phyloP scores from a whole-genome alignment of 208 protist species.

The Acanthamoeba lenticulata region DNA sequence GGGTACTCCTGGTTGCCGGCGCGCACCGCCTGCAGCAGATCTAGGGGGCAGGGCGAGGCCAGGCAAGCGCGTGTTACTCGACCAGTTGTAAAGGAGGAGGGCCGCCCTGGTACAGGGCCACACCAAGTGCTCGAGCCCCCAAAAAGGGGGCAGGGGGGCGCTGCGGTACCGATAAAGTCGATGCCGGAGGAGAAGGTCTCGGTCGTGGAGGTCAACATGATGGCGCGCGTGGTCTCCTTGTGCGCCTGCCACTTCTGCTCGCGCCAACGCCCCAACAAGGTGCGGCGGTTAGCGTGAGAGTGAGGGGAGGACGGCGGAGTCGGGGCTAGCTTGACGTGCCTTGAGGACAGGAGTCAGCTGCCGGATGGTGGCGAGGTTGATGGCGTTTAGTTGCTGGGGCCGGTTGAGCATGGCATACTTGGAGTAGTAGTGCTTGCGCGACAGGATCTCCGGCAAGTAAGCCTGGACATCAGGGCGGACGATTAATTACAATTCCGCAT shows the following conservation, averaged over 20 bases:
- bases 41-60: neutral
- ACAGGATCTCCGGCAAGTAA: constrained; percentile 8
- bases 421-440: neutral
- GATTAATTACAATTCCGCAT: neutral
- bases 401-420: constrained; percentile 51
- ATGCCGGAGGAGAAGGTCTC: constrained; percentile 18
- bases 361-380: constrained; percentile 9
- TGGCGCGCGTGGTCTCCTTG: neutral
- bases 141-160: neutral
- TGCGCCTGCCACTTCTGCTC: constrained; percentile 46
- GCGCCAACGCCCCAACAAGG: neutral
- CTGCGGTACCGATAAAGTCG: constrained; percentile 15
- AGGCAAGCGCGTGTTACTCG: neutral
- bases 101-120: neutral
- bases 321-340: neutral
- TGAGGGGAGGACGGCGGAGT: neutral
- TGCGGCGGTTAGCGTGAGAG: neutral
- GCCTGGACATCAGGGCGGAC: neutral
- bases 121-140: neutral
- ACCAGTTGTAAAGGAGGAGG: neutral
- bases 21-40: neutral
- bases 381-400: neutral
- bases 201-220: neutral
- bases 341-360: constrained; percentile 8
- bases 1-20: neutral